Evolutionary conservation across 2,329 filamentous ascomycete species (phyloP), one percentile per base, ranked within the genome.

Genomic region (Colletotrichum camelliae): DNA sequence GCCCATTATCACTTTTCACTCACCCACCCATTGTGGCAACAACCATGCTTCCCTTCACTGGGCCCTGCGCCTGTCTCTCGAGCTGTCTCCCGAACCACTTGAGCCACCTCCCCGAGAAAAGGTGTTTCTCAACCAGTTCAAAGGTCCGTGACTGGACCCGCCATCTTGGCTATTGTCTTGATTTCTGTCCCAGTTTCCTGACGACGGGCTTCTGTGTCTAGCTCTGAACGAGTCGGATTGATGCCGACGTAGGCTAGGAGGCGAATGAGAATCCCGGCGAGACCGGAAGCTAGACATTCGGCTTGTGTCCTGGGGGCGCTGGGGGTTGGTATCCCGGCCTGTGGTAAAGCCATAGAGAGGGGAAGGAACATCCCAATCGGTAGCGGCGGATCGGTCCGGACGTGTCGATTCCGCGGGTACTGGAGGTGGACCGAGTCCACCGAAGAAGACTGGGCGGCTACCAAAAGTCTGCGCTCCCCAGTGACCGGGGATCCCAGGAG

Each of bases 111-210:
- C 76, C 7, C 82, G 78, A 1, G 79, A 72, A 39, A 89, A 87
- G 52, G 83, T 84, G 58, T 85, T 85, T 62, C 87, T 84, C 24
- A 89, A 78, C 88, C 88, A 89, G 73, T 82, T 81, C 2, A 88
- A 77, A 37, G 87, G 84, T 4, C 86, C 84, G 52, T 81, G 79
- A 5, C 82, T 81, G n/a, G 83, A 81, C n/a, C 82, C 81, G 21
- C 83, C 80, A 5, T 82, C 81, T 37, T 83, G 82, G 18, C 21
- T 62, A 12, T 70, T 79, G 24, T 76, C 67, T 48, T 80, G 80
- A 5, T 82, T 82, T 65, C 81, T 80, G 75, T 68, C 78, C 73
- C 77, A 76, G 58, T 81, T 84, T 73, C 80, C 82, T 64, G 84
- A 79, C 0, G 85, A 85, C 8, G 86, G 85, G 68, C 85, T 87